phyloP scores from a whole-genome alignment of 164 flowering plant genomes.

The Protea cynaroides region DNA sequence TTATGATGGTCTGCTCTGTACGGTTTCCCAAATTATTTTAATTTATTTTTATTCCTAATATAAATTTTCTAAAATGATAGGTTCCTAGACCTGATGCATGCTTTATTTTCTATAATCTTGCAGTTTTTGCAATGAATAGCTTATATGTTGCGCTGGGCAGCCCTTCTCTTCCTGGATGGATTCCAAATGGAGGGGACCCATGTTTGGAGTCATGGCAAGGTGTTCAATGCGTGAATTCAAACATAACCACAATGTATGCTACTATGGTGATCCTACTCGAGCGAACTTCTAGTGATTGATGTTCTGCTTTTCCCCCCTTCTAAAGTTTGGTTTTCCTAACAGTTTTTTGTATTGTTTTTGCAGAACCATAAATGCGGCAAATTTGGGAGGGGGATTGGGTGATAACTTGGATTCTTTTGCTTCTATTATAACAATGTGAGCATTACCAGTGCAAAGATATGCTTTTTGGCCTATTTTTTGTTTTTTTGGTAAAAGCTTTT shows the following conservation, averaged over 20 bases:
- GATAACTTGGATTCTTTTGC: conserved; percentile 54
- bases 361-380: conserved; percentile 71
- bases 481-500: too few relatives aligned
- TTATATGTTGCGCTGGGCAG: conserved; percentile 48
- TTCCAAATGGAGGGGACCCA: conserved; percentile 74
- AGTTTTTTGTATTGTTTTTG: conserved; percentile 15
- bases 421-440: conserved; percentile 69
- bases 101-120: conserved; percentile 8
- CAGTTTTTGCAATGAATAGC: conserved; percentile 72
- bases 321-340: background rate
- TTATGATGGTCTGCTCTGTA: background rate
- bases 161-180: conserved; percentile 70
- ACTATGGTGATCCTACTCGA: conserved; percentile 8
- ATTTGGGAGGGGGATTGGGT: conserved; percentile 77
- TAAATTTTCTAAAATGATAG: background rate
- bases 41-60: too few relatives aligned
- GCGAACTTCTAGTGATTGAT: background rate
- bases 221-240: conserved; percentile 47
- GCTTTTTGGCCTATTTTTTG: background rate
- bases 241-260: conserved; percentile 55
- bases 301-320: background rate
- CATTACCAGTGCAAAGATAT: conserved; percentile 1
- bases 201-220: conserved; percentile 84
- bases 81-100: background rate
- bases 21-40: background rate